phyloP scores from a whole-genome alignment of 2,329 filamentous ascomycete species.

The Leptographium galeiforme region DNA sequence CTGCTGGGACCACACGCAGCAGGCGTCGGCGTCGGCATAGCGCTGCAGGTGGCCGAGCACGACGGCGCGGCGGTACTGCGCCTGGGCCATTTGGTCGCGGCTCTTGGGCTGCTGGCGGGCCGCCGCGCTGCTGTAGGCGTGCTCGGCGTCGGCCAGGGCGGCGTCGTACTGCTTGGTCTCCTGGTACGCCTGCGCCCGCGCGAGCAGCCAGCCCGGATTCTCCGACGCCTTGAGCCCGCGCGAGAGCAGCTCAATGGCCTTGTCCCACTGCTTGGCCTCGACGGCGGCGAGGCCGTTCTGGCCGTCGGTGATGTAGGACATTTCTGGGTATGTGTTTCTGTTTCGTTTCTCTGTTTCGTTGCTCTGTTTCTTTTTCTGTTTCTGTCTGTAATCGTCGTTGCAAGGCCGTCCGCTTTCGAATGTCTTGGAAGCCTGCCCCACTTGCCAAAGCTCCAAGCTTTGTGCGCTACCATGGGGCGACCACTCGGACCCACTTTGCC shows the following conservation, averaged over 20 bases:
- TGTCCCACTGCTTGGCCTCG: constrained; percentile 46
- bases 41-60: constrained; percentile 55
- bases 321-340: constrained; percentile 15
- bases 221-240: constrained; percentile 50
- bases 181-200: constrained; percentile 67
- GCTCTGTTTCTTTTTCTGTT: too few relatives aligned
- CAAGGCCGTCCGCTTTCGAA: too few relatives aligned
- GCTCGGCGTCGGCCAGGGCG: constrained; percentile 58
- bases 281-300: constrained; percentile 53
- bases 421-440: too few relatives aligned
- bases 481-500: background rate
- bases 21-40: constrained; percentile 62
- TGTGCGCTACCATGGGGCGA: too few relatives aligned
- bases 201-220: constrained; percentile 68
- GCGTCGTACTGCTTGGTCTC: constrained; percentile 45
- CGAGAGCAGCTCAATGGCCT: constrained; percentile 56
- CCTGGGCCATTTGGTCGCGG: constrained; percentile 62
- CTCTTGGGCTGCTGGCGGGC: constrained; percentile 46
- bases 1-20: constrained; percentile 46
- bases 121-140: constrained; percentile 46
- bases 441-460: too few relatives aligned
- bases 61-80: constrained; percentile 68
- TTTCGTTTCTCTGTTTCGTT: too few relatives aligned
- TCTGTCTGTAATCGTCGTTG: too few relatives aligned
- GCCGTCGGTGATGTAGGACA: constrained; percentile 39